Conservation (phyloP, 225 moss, liverwort and hornwort genomes). For the Lunularia cruciata region DNA sequence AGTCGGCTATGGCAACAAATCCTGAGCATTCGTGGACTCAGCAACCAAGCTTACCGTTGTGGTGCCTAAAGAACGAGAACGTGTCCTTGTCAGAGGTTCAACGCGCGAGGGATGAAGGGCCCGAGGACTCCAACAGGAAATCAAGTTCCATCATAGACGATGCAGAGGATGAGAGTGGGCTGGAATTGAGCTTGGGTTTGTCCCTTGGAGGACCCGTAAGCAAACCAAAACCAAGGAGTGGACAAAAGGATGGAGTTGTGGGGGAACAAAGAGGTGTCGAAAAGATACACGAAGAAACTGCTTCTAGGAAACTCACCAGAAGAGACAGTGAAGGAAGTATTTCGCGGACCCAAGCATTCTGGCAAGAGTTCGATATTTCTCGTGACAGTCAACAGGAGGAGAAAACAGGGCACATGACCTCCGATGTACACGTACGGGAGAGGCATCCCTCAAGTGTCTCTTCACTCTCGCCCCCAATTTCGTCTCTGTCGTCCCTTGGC, state of each 20-base stretch:
- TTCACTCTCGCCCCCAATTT: conserved; percentile 16
- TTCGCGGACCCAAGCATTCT: conserved; percentile 53
- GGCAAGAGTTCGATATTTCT: conserved; percentile 60
- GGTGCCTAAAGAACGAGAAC: conserved; percentile 14
- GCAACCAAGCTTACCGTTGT: conserved; percentile 11
- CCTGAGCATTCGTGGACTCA: conserved; percentile 21
- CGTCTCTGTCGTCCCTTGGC: conserved; percentile 17
- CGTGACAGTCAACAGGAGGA: conserved; percentile 28
- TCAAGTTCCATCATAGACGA: conserved; percentile 27
- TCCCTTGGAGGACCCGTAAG: conserved; percentile 63
- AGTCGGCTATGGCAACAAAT: conserved; percentile 6
- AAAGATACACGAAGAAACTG: conserved; percentile 31
- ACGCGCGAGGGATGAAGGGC: background rate
- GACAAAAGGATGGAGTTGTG: conserved; percentile 28
- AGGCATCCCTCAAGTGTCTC: conserved; percentile 19
- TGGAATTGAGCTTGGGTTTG: conserved; percentile 72
- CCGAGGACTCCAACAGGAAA: conserved; percentile 13
- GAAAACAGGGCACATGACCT: background rate
- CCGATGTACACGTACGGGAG: conserved; percentile 19
- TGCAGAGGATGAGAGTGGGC: conserved; percentile 68
- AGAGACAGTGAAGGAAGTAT: conserved; percentile 34
- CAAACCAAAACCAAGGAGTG: conserved; percentile 52
- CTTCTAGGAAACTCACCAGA: conserved; percentile 6
- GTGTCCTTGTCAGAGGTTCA: background rate
- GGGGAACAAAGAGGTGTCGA: conserved; percentile 18